Base-by-base conservation (phyloP, 257 asterid species). In the Primulina tabacum region DNA sequence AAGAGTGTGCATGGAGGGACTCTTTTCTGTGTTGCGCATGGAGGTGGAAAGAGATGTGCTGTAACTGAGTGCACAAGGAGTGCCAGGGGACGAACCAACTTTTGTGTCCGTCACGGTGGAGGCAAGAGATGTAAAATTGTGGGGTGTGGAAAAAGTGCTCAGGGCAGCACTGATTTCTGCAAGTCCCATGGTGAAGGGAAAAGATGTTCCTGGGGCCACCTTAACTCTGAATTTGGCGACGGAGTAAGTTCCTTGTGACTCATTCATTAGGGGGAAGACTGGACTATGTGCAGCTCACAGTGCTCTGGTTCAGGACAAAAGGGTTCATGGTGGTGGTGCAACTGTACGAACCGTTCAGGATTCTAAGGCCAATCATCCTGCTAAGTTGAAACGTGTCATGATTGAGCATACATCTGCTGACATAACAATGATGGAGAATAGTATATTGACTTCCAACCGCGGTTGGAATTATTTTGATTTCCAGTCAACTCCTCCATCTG, bases 1-100 rank as follows among this genome's bases (percentile, higher is more conserved):
- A 83, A 83, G 67, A 83, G 88, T 68, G 88, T 83, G 68, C 88
- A 83, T 60, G 88, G 88, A 28, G 88, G 88, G 67, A 83, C 88
- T 20, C 77, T 71, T 32, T 83, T 63, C 66, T 83, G 85, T 0
- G 85, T 83, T 14, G 88, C 88, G 4, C 85, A 83, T 69, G 88
- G 88, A 8, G 88, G 88, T 33, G 85, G 88, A 17, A 83, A 83
- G 71, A 76, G 88, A 61, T 80, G 85, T 76, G 84, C 77, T 4
- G 77, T 83, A 56, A n/a, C 79, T 4, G 85, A 81, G 34, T 83
- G 88, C 71, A 81, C 88, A 24, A 83, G 74, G 77, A 83, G 88
- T 62, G 88, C 88, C 37, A 67, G 88, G 78, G 88, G 88, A 6
- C 74, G 84, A 37, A 83, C 88, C n/a, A 82, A 83, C 67, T 83